A percentile compares a stretch with the other conserved stretches of the same genome.
Conservation (phyloP, 305 asterid species). For the Fraxinus nigra region DNA sequence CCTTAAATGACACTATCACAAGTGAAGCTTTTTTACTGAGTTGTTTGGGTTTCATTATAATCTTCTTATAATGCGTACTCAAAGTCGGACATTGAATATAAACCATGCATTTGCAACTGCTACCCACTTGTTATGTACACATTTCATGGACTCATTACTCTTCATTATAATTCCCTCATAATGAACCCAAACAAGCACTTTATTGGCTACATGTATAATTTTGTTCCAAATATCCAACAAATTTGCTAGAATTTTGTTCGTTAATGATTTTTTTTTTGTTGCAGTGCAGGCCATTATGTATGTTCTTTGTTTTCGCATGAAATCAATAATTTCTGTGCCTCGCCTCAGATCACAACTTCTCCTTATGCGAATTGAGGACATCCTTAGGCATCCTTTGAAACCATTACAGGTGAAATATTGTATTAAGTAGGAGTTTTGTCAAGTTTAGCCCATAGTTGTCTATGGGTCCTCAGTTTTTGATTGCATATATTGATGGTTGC, state of each 20-base stretch:
- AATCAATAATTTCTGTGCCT: slow-evolving; percentile 60
- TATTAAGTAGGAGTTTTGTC: neutral
- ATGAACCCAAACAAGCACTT: neutral
- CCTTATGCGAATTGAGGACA: slow-evolving; percentile 52
- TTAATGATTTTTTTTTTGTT: slow-evolving; percentile 16
- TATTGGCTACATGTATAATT: neutral
- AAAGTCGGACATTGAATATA: no score
- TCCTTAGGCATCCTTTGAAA: slow-evolving; percentile 62
- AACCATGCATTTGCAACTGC: neutral
- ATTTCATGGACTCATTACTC: neutral
- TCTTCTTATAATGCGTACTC: neutral
- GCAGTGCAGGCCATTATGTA: slow-evolving; percentile 77
- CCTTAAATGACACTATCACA: neutral
- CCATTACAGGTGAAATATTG: slow-evolving; percentile 63
- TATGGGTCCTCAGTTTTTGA: neutral
- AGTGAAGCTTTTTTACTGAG: neutral
- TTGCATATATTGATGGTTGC: neutral
- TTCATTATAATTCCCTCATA: neutral
- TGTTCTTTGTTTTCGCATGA: slow-evolving; percentile 89
- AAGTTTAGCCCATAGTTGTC: neutral
- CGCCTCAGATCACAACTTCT: slow-evolving; percentile 55
- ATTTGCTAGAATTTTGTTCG: neutral
- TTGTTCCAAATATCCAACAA: neutral
- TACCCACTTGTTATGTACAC: neutral
- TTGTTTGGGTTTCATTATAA: neutral